Conservation (phyloP, 1,284 basidiomycete species). For the Pseudozyma hubeiensis region DNA sequence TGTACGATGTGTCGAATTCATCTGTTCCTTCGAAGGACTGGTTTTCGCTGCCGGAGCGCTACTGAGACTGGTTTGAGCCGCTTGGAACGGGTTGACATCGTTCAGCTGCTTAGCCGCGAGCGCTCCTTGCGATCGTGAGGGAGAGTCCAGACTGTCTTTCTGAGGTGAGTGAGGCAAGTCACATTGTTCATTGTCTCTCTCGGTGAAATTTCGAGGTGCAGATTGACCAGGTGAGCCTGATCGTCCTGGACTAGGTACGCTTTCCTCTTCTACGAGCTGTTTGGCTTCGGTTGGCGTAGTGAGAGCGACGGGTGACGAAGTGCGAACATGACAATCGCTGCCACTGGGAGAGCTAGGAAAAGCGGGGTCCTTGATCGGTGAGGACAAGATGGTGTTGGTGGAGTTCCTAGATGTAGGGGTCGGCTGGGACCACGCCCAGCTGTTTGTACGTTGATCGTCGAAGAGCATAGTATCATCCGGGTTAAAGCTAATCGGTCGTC, state of each 20-base stretch:
- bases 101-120: not conserved
- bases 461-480: constrained; percentile 51
- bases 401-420: constrained; percentile 20
- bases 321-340: constrained; percentile 5
- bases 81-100: constrained; percentile 11
- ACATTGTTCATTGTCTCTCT: too few relatives aligned
- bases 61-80: constrained; percentile 3
- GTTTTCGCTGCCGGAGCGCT: constrained; percentile 1
- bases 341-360: constrained; percentile 18
- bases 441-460: constrained; percentile 18
- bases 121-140: not conserved
- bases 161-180: too few relatives aligned
- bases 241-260: not conserved
- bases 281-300: not conserved
- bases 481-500: constrained; percentile 48
- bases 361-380: not conserved
- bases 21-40: constrained; percentile 24
- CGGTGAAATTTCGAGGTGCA: too few relatives aligned
- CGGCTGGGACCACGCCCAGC: constrained; percentile 27
- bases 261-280: not conserved
- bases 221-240: not conserved
- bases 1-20: constrained; percentile 10
- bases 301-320: constrained; percentile 11
- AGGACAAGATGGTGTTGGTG: constrained; percentile 7
- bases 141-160: too few relatives aligned